Evolutionary conservation across 2,329 filamentous ascomycete species (phyloP), one percentile per base, ranked within the genome.

Genomic region (Acrocalymma vagum): DNA sequence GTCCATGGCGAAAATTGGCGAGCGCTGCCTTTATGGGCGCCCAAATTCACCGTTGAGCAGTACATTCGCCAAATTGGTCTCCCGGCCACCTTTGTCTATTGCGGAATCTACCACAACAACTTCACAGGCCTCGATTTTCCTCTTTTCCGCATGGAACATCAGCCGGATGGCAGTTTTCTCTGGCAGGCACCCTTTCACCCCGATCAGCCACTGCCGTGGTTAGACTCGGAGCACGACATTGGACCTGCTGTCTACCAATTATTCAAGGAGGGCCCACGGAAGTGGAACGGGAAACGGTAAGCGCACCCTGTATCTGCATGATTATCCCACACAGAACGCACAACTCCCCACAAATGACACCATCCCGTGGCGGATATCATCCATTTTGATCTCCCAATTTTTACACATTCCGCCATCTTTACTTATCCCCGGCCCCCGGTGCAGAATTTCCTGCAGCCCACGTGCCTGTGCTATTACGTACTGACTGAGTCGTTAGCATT

Each of bases 91-190:
- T 97, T 96, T 69, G 86, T 96, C 53, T 96, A 96, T 71, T 90
- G 92, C 8, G 94, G 93, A 45, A 96, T 96, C 60, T 99, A 97
- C 78, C 96, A 97, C 78, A 97, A 97, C 73, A 97, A 99, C 69
- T 99, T 97, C 72, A 97, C 93, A 20, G 94, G 89, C 30, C 79
- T 96, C 21, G 85, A 84, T 1, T 97, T 96, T 64, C 94, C 94
- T 1, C 79, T 97, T 4, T 97, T 97, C 75, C 94, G 92, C 73
- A 95, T 96, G 88, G 90, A 95, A 51, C 76, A 95, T 30, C 85
- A 90, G 70, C 70, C 78, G 2, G 90, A 96, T 59, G 91, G 90
- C 13, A 91, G 88, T 38, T 96, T 96, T 67, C 76, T 86, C 43
- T 97, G 94, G 94, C 85, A 90, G 63, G 93, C 93, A 2, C 94